A percentile compares a stretch with the other conserved stretches of the same genome.
Evolutionary conservation across 208 protist species (phyloP).

Genomic region (Trypanosoma vivax): DNA sequence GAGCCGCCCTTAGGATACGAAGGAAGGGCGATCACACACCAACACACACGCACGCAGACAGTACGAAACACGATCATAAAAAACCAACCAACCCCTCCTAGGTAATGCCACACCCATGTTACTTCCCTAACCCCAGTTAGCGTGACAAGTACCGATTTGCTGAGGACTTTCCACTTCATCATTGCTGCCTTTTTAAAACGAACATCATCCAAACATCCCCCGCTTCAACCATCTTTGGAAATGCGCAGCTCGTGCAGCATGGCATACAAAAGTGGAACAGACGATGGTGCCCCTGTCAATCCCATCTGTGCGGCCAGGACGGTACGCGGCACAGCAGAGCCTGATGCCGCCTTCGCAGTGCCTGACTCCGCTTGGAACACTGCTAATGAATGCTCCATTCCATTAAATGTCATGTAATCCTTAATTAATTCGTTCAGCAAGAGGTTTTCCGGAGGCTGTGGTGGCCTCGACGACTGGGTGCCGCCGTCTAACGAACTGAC

Average conservation of each 20-base stretch:
- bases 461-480: slow-evolving; percentile 15
- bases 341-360: slow-evolving; percentile 22
- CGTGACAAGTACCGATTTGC: no score
- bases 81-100: no score
- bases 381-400: slow-evolving; percentile 82
- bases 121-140: no score
- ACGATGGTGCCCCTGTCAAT: slow-evolving; percentile 55
- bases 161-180: no score
- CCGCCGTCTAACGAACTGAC: slow-evolving; percentile 16
- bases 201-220: not conserved
- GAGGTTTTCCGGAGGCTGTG: slow-evolving; percentile 86
- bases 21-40: no score
- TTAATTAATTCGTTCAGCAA: slow-evolving; percentile 93
- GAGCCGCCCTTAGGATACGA: no score
- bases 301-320: slow-evolving; percentile 75
- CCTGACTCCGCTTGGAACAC: slow-evolving; percentile 80
- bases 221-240: slow-evolving; percentile 23
- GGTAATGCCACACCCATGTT: no score
- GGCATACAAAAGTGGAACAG: slow-evolving; percentile 70
- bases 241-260: slow-evolving; percentile 71
- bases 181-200: not conserved
- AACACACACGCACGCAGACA: no score
- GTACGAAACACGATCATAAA: no score
- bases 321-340: slow-evolving; percentile 38
- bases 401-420: slow-evolving; percentile 90